phyloP scores from a whole-genome alignment of 75 land plant genomes.

The Selaginella moellendorffii region DNA sequence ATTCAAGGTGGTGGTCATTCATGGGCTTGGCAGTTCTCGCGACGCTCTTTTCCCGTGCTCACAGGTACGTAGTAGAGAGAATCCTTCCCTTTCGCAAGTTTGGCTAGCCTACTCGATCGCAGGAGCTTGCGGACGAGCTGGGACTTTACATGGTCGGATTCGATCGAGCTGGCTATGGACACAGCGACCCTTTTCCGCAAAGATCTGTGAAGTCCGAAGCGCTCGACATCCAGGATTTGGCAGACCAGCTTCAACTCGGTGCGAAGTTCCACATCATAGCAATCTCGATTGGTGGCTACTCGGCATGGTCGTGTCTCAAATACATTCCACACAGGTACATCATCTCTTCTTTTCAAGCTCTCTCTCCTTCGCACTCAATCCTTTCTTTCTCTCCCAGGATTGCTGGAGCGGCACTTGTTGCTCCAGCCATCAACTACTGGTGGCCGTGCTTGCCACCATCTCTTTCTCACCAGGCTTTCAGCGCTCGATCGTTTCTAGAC shows the following conservation, averaged over 20 bases:
- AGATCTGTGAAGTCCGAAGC: slow-evolving; percentile 46
- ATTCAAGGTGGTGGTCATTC: slow-evolving; percentile 37
- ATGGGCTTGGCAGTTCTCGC: slow-evolving; percentile 49
- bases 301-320: slow-evolving; percentile 57
- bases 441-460: slow-evolving; percentile 58
- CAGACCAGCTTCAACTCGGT: slow-evolving; percentile 52
- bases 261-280: slow-evolving; percentile 57
- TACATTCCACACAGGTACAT: slow-evolving; percentile 84
- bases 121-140: slow-evolving; percentile 48
- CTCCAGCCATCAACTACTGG: slow-evolving; percentile 73
- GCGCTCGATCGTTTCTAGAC: slow-evolving; percentile 29
- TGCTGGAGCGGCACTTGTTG: slow-evolving; percentile 55
- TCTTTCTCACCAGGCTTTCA: slow-evolving; percentile 31
- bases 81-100: neutral
- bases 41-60: slow-evolving; percentile 23
- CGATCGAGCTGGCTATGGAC: slow-evolving; percentile 93
- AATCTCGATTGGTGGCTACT: slow-evolving; percentile 54
- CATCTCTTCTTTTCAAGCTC: neutral
- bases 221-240: slow-evolving; percentile 61
- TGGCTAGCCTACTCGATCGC: neutral
- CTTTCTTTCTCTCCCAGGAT: slow-evolving; percentile 25
- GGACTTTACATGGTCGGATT: slow-evolving; percentile 52
- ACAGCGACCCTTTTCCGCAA: slow-evolving; percentile 75
- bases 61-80: slow-evolving; percentile 15
- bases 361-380: neutral